phyloP scores from a whole-genome alignment of 192 early-diverging fungal genomes.

The Coemansia sp. region DNA sequence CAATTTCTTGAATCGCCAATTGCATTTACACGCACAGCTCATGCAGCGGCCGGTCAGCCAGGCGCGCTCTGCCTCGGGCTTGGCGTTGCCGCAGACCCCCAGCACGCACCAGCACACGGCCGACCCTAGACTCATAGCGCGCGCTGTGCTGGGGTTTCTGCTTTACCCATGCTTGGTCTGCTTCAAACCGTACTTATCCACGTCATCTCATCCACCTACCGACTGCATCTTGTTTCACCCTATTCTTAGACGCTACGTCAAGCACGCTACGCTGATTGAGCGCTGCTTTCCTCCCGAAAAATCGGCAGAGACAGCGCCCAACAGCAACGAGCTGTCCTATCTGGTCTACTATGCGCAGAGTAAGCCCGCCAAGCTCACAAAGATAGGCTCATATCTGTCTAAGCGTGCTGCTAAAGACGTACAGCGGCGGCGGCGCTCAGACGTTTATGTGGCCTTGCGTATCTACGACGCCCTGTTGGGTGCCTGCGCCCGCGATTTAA shows the following conservation, averaged over 20 bases:
- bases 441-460: conserved; percentile 69
- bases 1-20: not conserved
- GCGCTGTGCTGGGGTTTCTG: conserved; percentile 8
- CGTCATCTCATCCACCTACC: conserved; percentile 31
- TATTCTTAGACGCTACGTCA: conserved; percentile 61
- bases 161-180: conserved; percentile 22
- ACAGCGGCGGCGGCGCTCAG: conserved; percentile 59
- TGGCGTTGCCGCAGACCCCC: conserved; percentile 16
- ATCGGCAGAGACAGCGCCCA: conserved; percentile 53
- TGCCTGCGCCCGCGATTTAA: conserved; percentile 71
- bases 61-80: conserved; percentile 18
- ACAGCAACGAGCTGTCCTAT: conserved; percentile 78
- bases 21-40: not conserved
- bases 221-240: conserved; percentile 42
- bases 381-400: conserved; percentile 83
- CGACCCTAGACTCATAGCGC: not conserved
- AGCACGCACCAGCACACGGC: not conserved
- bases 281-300: conserved; percentile 66
- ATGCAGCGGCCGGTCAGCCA: not conserved
- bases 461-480: conserved; percentile 74
- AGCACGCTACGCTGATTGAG: conserved; percentile 77
- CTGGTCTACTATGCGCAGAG: conserved; percentile 86
- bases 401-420: conserved; percentile 68
- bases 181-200: conserved; percentile 20
- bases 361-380: conserved; percentile 86